Percentiles rank a stretch among this genome's conserved stretches.
Evolutionary conservation across 208 protist genomes (phyloP).

Genomic region (Leishmania aethiopica): DNA sequence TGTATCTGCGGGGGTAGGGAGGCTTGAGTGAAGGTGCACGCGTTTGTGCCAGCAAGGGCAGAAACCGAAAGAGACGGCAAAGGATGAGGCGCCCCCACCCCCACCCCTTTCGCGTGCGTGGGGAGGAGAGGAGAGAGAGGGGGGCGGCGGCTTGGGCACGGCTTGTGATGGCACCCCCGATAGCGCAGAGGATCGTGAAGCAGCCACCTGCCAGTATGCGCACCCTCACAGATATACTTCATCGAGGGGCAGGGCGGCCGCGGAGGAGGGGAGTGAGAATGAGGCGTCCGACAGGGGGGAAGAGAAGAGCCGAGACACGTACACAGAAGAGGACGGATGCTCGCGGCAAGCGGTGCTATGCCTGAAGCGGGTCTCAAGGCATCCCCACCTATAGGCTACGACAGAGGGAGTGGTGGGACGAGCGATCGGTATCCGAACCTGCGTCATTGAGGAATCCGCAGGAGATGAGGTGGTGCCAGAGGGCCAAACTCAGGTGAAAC

Average conservation of each 20-base stretch:
- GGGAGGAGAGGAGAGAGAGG: background rate
- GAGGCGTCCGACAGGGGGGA: background rate
- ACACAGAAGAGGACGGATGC: no score
- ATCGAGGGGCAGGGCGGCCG: background rate
- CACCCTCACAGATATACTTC: background rate
- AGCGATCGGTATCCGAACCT: background rate
- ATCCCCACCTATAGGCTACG: background rate
- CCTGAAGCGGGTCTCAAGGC: background rate
- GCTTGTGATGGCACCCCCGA: background rate
- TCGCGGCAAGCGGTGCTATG: background rate
- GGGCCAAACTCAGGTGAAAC: background rate
- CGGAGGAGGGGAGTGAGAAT: background rate
- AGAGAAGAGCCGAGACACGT: background rate
- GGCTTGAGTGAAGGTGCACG: background rate
- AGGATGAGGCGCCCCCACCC: background rate
- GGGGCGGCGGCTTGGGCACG: background rate
- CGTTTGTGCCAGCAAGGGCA: background rate
- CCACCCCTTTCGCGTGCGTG: background rate
- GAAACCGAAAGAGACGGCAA: background rate
- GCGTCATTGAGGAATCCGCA: background rate
- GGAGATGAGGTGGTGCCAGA: background rate
- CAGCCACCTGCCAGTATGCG: background rate
- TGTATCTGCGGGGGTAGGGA: background rate
- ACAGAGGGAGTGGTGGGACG: no score
- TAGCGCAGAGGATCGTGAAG: slow-evolving; percentile 4